Percentiles rank a stretch among this genome's conserved stretches.
phyloP scores from a whole-genome alignment of 208 protist genomes.

The Crithidia sp. region DNA sequence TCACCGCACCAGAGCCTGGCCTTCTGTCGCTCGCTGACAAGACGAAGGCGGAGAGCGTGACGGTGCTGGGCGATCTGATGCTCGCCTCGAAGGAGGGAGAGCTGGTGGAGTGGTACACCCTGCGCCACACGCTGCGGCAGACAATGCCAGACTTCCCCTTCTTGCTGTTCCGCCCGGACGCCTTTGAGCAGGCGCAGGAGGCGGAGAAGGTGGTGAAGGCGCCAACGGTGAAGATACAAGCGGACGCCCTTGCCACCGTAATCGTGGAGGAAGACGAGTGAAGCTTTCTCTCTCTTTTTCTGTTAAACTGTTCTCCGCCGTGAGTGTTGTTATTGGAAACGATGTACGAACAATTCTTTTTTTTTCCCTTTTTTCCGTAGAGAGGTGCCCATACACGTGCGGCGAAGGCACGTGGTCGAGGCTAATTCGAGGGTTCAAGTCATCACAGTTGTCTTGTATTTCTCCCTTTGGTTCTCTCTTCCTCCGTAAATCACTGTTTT shows the following conservation, averaged over 20 bases:
- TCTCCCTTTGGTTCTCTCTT: too few relatives aligned
- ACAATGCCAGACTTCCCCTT: constrained; percentile 38
- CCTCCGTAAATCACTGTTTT: too few relatives aligned
- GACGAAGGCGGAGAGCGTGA: neutral
- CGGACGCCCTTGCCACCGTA: neutral
- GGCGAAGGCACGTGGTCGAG: too few relatives aligned
- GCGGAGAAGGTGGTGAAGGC: neutral
- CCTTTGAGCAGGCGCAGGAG: neutral
- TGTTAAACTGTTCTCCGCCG: neutral
- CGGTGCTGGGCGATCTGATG: constrained; percentile 33
- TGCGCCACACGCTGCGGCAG: constrained; percentile 53
- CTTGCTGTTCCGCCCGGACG: constrained; percentile 43
- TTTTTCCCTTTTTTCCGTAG: neutral
- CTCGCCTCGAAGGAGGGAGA: constrained; percentile 41
- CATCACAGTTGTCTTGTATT: too few relatives aligned
- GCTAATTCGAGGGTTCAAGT: too few relatives aligned
- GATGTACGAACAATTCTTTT: neutral
- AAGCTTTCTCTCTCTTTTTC: neutral
- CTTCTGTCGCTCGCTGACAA: neutral
- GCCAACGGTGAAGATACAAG: neutral
- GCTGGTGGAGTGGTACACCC: constrained; percentile 75
- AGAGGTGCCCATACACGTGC: too few relatives aligned
- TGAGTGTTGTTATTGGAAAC: neutral
- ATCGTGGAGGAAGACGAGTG: neutral
- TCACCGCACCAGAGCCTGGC: neutral